phyloP scores from a whole-genome alignment of 805 yeast genomes.

The Candida vartiovaarae region DNA sequence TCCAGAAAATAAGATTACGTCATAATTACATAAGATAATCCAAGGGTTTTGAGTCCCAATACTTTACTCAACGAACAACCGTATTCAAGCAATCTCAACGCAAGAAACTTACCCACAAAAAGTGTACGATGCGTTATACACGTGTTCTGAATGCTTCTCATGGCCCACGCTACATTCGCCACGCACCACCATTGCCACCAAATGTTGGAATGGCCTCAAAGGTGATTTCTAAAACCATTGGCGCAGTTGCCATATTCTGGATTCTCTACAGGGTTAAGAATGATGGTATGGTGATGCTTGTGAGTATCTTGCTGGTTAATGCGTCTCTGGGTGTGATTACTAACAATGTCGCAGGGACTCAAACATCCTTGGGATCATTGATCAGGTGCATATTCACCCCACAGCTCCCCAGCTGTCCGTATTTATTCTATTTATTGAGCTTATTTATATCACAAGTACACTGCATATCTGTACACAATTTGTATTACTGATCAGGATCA shows the following conservation, averaged over 20 bases:
- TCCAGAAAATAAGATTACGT: too few species aligned
- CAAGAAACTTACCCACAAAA: too few species aligned
- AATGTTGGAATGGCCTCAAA: constrained; percentile 52
- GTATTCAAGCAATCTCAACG: too few species aligned
- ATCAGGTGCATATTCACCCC: constrained; percentile 1
- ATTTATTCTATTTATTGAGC: constrained; percentile 1
- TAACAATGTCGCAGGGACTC: constrained; percentile 22
- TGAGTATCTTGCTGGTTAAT: constrained; percentile 7
- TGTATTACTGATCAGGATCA: too few species aligned
- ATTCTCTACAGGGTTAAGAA: constrained; percentile 72
- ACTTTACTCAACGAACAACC: too few species aligned
- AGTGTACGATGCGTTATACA: constrained; percentile 9
- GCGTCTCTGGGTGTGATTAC: not conserved
- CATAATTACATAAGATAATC: too few species aligned
- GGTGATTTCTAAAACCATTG: constrained; percentile 58
- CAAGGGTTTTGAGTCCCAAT: too few species aligned
- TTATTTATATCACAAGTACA: not conserved
- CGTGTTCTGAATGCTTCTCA: constrained; percentile 7
- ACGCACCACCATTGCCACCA: constrained; percentile 60
- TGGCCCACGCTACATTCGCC: constrained; percentile 30
- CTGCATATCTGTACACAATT: not conserved
- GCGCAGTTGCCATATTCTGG: constrained; percentile 90
- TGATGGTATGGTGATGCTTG: constrained; percentile 59
- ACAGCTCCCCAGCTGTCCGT: constrained; percentile 1
- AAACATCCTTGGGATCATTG: constrained; percentile 38